Percentiles rank a stretch among this genome's conserved stretches.
Evolutionary conservation across 2,329 filamentous ascomycete genomes (phyloP).

Genomic region (Orbilia javanica): DNA sequence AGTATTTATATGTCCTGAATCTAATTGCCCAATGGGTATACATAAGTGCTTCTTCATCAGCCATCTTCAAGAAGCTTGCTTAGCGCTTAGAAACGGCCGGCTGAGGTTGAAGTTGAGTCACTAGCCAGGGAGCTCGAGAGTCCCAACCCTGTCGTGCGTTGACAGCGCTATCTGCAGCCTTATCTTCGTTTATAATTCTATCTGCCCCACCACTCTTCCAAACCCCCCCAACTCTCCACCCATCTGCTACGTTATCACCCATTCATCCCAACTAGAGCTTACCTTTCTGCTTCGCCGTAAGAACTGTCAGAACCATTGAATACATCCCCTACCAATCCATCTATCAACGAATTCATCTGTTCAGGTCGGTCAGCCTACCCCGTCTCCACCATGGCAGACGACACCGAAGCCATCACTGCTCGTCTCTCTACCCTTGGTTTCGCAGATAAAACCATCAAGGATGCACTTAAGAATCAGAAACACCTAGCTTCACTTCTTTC

Average conservation of each 20-base stretch:
- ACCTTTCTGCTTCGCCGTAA: background rate
- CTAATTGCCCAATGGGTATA: background rate
- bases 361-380: background rate
- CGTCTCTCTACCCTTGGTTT: constrained; percentile 60
- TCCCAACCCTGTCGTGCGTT: constrained; percentile 15
- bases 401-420: constrained; percentile 54
- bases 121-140: background rate
- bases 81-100: constrained; percentile 37
- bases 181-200: constrained; percentile 20
- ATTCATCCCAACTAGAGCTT: background rate
- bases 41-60: too few relatives aligned
- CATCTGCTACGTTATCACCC: background rate
- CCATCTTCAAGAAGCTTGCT: background rate
- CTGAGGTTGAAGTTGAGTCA: constrained; percentile 26
- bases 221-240: background rate
- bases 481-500: constrained; percentile 58
- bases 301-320: too few relatives aligned
- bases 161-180: constrained; percentile 33
- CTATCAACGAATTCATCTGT: background rate
- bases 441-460: constrained; percentile 61
- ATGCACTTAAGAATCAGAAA: constrained; percentile 62
- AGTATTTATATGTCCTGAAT: background rate
- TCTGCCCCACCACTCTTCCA: background rate
- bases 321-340: background rate
- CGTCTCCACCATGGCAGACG: constrained; percentile 58